Evolutionary conservation across 2,329 filamentous ascomycete species (phyloP).

Genomic region (Aureobasidium sp.): DNA sequence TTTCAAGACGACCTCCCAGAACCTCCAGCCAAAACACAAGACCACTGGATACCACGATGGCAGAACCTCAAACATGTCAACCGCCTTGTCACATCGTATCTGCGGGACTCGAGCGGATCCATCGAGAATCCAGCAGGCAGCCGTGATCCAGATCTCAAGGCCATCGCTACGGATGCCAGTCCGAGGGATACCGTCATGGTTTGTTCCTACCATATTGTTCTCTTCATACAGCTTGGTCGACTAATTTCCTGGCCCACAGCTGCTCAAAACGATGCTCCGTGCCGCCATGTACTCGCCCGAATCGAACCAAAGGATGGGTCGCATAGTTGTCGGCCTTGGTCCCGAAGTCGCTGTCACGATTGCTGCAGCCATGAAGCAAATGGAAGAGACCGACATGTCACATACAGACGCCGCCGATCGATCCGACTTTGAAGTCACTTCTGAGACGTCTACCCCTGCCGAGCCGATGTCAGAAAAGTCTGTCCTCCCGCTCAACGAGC

Average conservation of each 20-base stretch:
- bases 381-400: constrained; percentile 23
- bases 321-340: constrained; percentile 33
- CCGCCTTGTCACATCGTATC: constrained; percentile 42
- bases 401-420: constrained; percentile 26
- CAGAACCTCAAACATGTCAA: constrained; percentile 48
- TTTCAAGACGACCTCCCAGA: constrained; percentile 44
- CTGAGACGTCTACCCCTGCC: constrained; percentile 17
- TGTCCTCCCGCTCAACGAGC: not conserved
- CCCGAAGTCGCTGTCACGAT: constrained; percentile 32
- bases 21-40: constrained; percentile 34
- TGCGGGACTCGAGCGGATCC: constrained; percentile 39
- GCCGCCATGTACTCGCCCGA: constrained; percentile 42
- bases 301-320: constrained; percentile 43
- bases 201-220: not conserved
- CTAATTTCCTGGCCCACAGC: constrained; percentile 18
- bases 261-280: constrained; percentile 44
- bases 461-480: not conserved
- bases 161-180: constrained; percentile 40
- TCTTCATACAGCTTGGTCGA: not conserved
- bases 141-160: constrained; percentile 42
- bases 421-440: constrained; percentile 20
- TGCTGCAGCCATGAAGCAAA: constrained; percentile 35
- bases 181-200: constrained; percentile 32
- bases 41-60: constrained; percentile 47
- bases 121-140: constrained; percentile 33